Conservation (phyloP, 2,329 filamentous ascomycete species). For the Sarocladium brachiariae region DNA sequence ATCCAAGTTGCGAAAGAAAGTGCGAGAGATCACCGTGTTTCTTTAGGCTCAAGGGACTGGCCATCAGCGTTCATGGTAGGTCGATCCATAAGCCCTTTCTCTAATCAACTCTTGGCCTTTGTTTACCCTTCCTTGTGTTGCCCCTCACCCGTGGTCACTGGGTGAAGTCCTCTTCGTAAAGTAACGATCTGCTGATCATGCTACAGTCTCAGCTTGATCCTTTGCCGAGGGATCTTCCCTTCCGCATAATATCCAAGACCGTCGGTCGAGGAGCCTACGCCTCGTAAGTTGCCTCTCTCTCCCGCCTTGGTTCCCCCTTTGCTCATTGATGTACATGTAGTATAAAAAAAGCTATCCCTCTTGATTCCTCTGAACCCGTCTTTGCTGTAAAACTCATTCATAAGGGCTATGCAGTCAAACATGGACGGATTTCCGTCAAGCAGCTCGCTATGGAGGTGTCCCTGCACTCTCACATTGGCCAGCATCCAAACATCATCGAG, state of each 20-base stretch:
- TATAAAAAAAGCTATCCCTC: constrained; percentile 86
- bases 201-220: constrained; percentile 83
- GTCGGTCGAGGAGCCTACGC: constrained; percentile 96
- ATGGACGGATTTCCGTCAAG: constrained; percentile 81
- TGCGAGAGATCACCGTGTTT: neutral
- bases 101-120: neutral
- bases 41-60: neutral
- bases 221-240: constrained; percentile 77
- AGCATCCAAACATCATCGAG: constrained; percentile 89
- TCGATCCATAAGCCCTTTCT: neutral
- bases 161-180: neutral
- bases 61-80: neutral
- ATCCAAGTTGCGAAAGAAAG: constrained; percentile 3
- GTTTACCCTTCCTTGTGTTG: neutral
- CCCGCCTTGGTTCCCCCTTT: too few species aligned
- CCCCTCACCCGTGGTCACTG: neutral
- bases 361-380: constrained; percentile 61
- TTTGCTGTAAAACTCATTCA: constrained; percentile 99
- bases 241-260: constrained; percentile 91
- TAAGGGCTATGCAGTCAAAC: constrained; percentile 85
- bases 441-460: constrained; percentile 90
- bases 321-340: constrained; percentile 37
- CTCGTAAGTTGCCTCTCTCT: constrained; percentile 54
- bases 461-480: constrained; percentile 79
- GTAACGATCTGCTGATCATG: constrained; percentile 27